Percentiles rank a stretch among this genome's conserved stretches.
Conservation (phyloP, 805 yeast species). For the Myxozyma geophila region DNA sequence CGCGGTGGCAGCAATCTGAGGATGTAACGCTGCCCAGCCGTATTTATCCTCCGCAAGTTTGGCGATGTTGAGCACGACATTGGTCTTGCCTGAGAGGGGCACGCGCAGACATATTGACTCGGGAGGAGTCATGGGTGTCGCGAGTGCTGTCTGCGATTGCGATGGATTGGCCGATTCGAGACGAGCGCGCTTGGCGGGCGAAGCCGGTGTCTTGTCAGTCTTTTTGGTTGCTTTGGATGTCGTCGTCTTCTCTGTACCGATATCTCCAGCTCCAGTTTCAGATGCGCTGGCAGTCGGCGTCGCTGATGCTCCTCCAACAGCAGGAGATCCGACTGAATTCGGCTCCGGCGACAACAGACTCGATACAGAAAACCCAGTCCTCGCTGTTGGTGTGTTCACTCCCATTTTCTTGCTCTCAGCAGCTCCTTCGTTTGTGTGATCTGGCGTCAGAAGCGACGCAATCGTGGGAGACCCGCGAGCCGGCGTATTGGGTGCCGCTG, state of each 20-base stretch:
- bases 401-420: too few relatives aligned
- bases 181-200: conserved; percentile 13
- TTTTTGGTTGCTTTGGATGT: neutral
- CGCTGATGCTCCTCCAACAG: neutral
- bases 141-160: conserved; percentile 1
- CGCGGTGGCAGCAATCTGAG: conserved; percentile 32
- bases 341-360: conserved; percentile 13
- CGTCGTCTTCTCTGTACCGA: neutral
- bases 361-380: conserved; percentile 11
- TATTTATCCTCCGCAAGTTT: conserved; percentile 80
- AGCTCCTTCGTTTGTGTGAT: neutral
- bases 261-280: neutral
- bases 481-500: neutral
- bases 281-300: conserved; percentile 3
- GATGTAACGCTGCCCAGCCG: conserved; percentile 60
- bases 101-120: conserved; percentile 35
- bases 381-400: neutral
- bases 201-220: neutral
- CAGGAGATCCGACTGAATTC: too few relatives aligned
- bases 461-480: conserved; percentile 12
- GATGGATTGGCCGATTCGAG: conserved; percentile 7
- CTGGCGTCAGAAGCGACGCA: conserved; percentile 11
- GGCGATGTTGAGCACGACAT: conserved; percentile 69
- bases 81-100: conserved; percentile 38
- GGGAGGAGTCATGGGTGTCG: conserved; percentile 16